These are phyloP conservation scores for Tetrahymena borealis DNA, from an alignment of 73 alveolate species.

Conservation along the genomic window DNA sequence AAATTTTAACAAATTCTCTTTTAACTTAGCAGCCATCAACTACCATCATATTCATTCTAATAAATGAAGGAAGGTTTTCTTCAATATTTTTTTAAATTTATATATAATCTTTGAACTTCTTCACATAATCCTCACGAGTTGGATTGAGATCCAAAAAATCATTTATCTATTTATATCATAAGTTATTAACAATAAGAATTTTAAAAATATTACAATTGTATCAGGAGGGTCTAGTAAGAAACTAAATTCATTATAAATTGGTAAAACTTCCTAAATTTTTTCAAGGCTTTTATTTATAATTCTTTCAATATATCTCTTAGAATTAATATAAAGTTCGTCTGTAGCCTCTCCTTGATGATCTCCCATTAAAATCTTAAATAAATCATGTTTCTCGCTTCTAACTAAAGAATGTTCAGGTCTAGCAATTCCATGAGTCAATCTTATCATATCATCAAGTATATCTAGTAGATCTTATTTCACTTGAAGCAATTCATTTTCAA, in stretches of 20 bases:
- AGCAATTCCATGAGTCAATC: constrained; percentile 59
- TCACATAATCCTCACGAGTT: constrained; percentile 58
- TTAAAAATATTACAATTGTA: constrained; percentile 46
- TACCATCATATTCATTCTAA: constrained; percentile 76
- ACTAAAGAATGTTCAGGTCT: constrained; percentile 85
- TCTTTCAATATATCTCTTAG: constrained; percentile 49
- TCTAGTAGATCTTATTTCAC: constrained; percentile 52
- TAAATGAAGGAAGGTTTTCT: constrained; percentile 65
- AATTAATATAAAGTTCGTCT: background rate
- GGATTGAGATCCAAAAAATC: constrained; percentile 3
- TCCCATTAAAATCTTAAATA: constrained; percentile 70
- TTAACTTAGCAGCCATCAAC: constrained; percentile 78
- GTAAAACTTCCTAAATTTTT: constrained; percentile 51
- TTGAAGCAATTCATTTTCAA: constrained; percentile 48
- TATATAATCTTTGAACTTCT: constrained; percentile 51
- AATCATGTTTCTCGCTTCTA: constrained; percentile 70
- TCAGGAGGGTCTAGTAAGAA: constrained; percentile 53
- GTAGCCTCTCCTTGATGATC: constrained; percentile 58
- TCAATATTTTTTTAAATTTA: constrained; percentile 52
- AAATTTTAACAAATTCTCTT: constrained; percentile 52
- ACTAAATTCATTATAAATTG: constrained; percentile 60
- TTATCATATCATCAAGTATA: constrained; percentile 60
- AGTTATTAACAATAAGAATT: background rate
- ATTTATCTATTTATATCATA: background rate
- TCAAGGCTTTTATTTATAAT: constrained; percentile 56